Evolutionary conservation across 306 rosid species (phyloP).

Genomic region (Gynostemma pentaphyllum): DNA sequence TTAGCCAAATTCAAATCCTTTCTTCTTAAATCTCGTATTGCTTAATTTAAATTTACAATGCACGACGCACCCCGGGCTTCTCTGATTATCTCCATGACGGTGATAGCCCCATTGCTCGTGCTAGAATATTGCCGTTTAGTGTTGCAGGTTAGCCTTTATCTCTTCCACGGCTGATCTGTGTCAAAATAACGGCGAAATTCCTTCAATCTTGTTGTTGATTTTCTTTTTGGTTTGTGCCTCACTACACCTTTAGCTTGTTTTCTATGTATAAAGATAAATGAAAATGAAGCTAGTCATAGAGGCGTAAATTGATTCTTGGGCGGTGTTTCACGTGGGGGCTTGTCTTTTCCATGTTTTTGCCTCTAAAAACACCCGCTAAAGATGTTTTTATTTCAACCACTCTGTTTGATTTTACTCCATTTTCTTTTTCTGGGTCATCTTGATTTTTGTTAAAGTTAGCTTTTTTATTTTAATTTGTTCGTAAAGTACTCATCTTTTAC

Average conservation of each 20-base stretch:
- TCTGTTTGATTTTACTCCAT: slow-evolving; percentile 19
- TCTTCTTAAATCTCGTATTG: too few species aligned
- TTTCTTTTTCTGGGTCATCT: not conserved
- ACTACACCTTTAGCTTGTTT: slow-evolving; percentile 66
- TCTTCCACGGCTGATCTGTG: slow-evolving; percentile 43
- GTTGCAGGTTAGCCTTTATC: slow-evolving; percentile 40
- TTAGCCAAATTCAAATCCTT: too few species aligned
- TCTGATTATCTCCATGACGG: slow-evolving; percentile 25
- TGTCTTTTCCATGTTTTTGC: slow-evolving; percentile 28
- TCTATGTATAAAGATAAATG: slow-evolving; percentile 15
- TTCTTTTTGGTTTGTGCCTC: slow-evolving; percentile 34
- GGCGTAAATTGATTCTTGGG: slow-evolving; percentile 31
- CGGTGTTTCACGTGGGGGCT: slow-evolving; percentile 36
- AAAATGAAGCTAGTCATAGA: slow-evolving; percentile 51
- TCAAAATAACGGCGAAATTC: slow-evolving; percentile 38
- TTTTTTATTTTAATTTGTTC: not conserved
- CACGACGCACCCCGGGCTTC: slow-evolving; percentile 59
- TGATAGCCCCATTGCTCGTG: slow-evolving; percentile 55
- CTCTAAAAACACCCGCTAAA: slow-evolving; percentile 35
- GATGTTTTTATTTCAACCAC: not conserved
- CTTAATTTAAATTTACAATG: not conserved
- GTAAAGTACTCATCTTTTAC: not conserved
- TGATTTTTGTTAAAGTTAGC: too few species aligned
- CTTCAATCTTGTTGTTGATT: not conserved
- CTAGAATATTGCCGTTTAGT: slow-evolving; percentile 37